Evolutionary conservation across 768 basidiomycete genomes (phyloP), one percentile per base, ranked within the genome.

Genomic region (Pleurotus sapidus): DNA sequence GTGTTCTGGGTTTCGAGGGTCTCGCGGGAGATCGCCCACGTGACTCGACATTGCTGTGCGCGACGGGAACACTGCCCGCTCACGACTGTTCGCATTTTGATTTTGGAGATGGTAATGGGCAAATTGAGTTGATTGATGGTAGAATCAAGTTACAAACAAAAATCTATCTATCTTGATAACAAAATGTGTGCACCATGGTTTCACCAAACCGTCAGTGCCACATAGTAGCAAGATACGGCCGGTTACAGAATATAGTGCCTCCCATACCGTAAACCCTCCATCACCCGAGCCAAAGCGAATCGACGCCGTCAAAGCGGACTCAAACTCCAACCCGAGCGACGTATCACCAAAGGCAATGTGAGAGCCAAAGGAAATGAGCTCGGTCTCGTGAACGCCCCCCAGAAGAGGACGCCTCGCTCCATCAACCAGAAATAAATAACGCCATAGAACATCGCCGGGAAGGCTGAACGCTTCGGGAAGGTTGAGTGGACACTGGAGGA

Each of bases 231-330:
- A 64, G 68, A 73, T 88, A 86, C 86, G 83, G 87, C 76, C 84
- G 82, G 84, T 86, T 78, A 76, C 87, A 86, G 84, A 88, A 90
- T 89, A 90, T 90, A 82, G 87, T 84, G 84, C 84, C 78, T 76
- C 80, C 63, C 67, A 59, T 61, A 69, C 67, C 60, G 61, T 78
- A 76, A 69, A 77, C 77, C 77, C 67, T 74, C 67, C 71, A 61
- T 64, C 65, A 62, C 64, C 66, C 79, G 76, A 24, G 24, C 55
- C 47, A 40, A 9, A 42, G 34, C 54, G 58, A 82, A 73, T 84
- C 84, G 68, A 87, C 82, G 74, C 82, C 14, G 14, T 45, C 77
- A 65, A 63, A 69, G 75, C 60, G 77, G 78, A 84, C 79, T 79
- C 77, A 76, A 73, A 72, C 61, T 61, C 65, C 60, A 58, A 59